These are phyloP conservation scores for Aspergillus costaricaensis DNA, from an alignment of 2,329 filamentous ascomycete species.

Conservation along the genomic window DNA sequence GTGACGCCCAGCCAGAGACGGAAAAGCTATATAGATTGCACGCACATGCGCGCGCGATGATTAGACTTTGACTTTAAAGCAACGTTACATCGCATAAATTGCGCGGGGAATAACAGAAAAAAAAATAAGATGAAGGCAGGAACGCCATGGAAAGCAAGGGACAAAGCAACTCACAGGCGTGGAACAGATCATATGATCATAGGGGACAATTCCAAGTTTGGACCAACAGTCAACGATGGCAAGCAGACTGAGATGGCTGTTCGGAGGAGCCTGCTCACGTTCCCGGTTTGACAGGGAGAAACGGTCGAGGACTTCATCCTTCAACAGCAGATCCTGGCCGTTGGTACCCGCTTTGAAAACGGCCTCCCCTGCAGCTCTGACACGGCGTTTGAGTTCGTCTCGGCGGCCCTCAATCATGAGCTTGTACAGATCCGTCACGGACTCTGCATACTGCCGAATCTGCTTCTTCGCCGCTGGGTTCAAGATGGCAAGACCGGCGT, in stretches of 20 bases:
- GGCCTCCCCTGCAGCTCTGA: constrained; percentile 75
- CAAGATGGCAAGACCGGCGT: constrained; percentile 93
- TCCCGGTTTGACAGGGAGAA: constrained; percentile 78
- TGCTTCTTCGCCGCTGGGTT: constrained; percentile 91
- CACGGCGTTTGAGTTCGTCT: constrained; percentile 70
- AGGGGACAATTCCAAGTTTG: constrained; percentile 87
- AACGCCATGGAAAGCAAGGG: too few species aligned
- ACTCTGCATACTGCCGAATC: constrained; percentile 90
- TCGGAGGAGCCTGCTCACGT: constrained; percentile 67
- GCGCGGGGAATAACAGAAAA: background rate
- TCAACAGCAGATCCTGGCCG: constrained; percentile 68
- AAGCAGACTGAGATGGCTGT: constrained; percentile 90
- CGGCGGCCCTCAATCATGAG: constrained; percentile 87
- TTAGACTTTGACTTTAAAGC: background rate
- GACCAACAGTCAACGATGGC: constrained; percentile 99
- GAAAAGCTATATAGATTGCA: constrained; percentile 66
- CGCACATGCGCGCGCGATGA: background rate
- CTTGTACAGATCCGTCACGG: constrained; percentile 92
- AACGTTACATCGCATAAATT: background rate
- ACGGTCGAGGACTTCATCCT: constrained; percentile 79
- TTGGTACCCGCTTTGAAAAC: constrained; percentile 61
- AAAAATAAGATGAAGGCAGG: background rate
- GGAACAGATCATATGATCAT: constrained; percentile 99
- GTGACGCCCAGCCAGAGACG: constrained; percentile 96
- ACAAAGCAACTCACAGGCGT: constrained; percentile 66